A percentile compares a stretch with the other conserved stretches of the same genome.
Conservation (phyloP, 148 eudicot genomes). For the Polygonum aviculare region DNA sequence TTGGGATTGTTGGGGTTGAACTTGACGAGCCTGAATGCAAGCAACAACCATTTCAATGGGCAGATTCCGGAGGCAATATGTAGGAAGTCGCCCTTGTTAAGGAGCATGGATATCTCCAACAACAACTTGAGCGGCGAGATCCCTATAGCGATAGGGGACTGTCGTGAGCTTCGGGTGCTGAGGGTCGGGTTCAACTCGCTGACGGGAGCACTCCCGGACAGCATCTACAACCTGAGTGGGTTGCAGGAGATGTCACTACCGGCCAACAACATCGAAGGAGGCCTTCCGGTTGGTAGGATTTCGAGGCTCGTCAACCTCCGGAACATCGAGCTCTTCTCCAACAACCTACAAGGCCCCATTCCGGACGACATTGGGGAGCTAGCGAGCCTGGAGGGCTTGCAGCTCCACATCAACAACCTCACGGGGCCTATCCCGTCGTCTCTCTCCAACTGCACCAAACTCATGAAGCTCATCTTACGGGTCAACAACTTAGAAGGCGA, state of each 20-base stretch:
- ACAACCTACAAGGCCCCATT: slow-evolving; percentile 20
- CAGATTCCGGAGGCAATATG: slow-evolving; percentile 20
- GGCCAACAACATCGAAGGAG: slow-evolving; percentile 21
- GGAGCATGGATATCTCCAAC: slow-evolving; percentile 21
- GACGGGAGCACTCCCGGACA: slow-evolving; percentile 17
- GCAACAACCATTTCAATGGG: slow-evolving; percentile 28
- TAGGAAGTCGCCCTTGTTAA: slow-evolving; percentile 1
- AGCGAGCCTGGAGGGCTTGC: slow-evolving; percentile 18
- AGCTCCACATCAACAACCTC: slow-evolving; percentile 22
- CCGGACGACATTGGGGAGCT: slow-evolving; percentile 28
- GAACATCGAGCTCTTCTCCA: slow-evolving; percentile 16
- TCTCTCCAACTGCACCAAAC: slow-evolving; percentile 24
- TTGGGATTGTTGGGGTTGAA: slow-evolving; percentile 1
- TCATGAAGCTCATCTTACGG: slow-evolving; percentile 19
- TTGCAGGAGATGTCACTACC: slow-evolving; percentile 21
- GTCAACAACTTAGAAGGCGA: slow-evolving; percentile 21
- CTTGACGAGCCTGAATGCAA: slow-evolving; percentile 18
- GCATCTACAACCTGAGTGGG: slow-evolving; percentile 3
- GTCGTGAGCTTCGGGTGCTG: slow-evolving; percentile 16
- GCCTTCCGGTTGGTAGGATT: slow-evolving; percentile 7
- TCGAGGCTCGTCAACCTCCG: slow-evolving; percentile 17
- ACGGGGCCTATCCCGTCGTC: slow-evolving; percentile 25
- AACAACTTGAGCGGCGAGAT: slow-evolving; percentile 20
- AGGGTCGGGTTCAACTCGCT: slow-evolving; percentile 27
- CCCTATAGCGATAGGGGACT: slow-evolving; percentile 20